phyloP scores from a whole-genome alignment of 2,329 filamentous ascomycete genomes.

The Aspergillus luchuensis region DNA sequence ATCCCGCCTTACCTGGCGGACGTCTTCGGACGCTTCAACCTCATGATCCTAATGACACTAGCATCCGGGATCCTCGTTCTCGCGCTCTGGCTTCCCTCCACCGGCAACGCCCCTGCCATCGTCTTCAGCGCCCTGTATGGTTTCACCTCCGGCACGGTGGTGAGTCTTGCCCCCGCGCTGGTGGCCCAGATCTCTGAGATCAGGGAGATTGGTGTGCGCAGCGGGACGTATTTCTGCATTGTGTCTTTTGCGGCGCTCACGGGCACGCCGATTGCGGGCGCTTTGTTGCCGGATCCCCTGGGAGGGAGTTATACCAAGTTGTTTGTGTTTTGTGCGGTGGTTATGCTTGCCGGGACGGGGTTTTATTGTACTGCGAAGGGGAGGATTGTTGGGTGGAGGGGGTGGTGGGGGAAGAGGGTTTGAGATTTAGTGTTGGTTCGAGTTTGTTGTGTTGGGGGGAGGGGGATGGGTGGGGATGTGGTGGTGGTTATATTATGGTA shows the following conservation, averaged over 20 bases:
- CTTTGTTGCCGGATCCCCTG: conserved; percentile 29
- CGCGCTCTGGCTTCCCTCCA: conserved; percentile 58
- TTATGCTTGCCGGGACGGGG: conserved; percentile 27
- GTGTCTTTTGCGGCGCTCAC: conserved; percentile 66
- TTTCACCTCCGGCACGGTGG: conserved; percentile 67
- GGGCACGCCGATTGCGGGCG: conserved; percentile 33
- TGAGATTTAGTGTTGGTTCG: too few relatives aligned
- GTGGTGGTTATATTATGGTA: too few relatives aligned
- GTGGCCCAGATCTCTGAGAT: conserved; percentile 72
- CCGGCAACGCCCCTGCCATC: conserved; percentile 59
- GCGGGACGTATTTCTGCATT: conserved; percentile 64
- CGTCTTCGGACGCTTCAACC: conserved; percentile 42
- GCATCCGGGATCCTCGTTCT: conserved; percentile 32
- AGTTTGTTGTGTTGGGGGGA: too few relatives aligned
- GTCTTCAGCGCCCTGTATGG: conserved; percentile 69
- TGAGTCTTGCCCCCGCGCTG: conserved; percentile 62
- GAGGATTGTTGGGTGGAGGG: conserved; percentile 27
- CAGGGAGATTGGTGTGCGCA: conserved; percentile 68
- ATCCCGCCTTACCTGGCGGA: conserved; percentile 58
- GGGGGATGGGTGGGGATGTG: not conserved
- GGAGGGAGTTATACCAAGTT: conserved; percentile 28
- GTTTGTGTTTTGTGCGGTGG: conserved; percentile 31
- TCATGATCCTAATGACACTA: conserved; percentile 18
- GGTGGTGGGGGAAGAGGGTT: conserved; percentile 22
- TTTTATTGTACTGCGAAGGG: conserved; percentile 29